Base-by-base conservation (phyloP, 352 stramenopile genomes). In the Globisporangium ultimum region DNA sequence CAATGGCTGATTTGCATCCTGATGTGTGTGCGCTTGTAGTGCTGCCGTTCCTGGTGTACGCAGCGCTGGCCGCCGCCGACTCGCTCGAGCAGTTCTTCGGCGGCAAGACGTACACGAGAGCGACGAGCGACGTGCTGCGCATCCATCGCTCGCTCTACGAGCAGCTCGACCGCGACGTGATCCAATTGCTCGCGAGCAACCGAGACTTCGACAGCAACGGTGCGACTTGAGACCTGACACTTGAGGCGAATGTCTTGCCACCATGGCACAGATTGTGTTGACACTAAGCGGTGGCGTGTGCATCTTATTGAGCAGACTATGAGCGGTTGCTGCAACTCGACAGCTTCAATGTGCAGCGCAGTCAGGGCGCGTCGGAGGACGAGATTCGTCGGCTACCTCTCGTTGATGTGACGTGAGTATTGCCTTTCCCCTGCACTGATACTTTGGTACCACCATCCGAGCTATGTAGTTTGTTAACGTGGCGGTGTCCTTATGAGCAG, bases 271-370 rank as follows among this genome's bases (percentile, higher is more conserved):
- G n/a, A n/a, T n/a, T n/a, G n/a, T n/a, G n/a, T n/a, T n/a, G n/a
- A n/a, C n/a, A n/a, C n/a, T n/a, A n/a, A n/a, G n/a, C n/a, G n/a
- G n/a, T n/a, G n/a, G n/a, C n/a, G n/a, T 51, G 34, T 54, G 48
- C 21, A n/a, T 43, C 40, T 20, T 17, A 36, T 36, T 60, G 28
- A 5, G 0, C 22, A 88, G 78, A 94, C 55, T 90, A 88, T 41
- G 83, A 90, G 59, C 78, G 74, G 2, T 64, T 93, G 28, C 73
- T 93, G 70, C 66, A 77, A 32, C 67, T 94, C 0, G 75, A 94
- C 32, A 72, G 54, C 12, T 70, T 89, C 50, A 88, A 81, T 46
- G 68, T 83, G 59, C 60, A 79, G n/a, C 70, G 68, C 41, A 59
- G 60, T 1, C 61, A 87, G 3, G 79, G 85, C 13, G 83, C 79